Conservation (phyloP, 352 stramenopile genomes). For the Pythium monospermum region DNA sequence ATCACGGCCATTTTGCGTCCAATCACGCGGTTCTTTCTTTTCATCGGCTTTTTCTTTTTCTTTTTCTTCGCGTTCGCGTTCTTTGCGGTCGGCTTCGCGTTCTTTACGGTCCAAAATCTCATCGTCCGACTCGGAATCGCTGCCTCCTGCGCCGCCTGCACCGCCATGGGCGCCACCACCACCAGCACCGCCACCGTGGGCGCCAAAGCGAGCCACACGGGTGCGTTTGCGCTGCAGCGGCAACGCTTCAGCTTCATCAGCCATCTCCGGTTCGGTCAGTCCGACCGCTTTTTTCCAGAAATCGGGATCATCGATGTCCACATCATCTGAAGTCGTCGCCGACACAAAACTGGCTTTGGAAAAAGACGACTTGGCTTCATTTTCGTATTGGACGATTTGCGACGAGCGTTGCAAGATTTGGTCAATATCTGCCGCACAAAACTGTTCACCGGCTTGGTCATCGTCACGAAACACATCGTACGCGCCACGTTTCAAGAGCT, state of each 20-base stretch:
- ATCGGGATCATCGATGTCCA: slow-evolving; percentile 98
- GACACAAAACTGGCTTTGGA: slow-evolving; percentile 92
- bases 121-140: slow-evolving; percentile 61
- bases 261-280: slow-evolving; percentile 61
- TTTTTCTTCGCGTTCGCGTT: slow-evolving; percentile 32
- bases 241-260: slow-evolving; percentile 52
- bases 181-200: slow-evolving; percentile 15
- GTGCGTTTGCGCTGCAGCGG: slow-evolving; percentile 83
- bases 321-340: slow-evolving; percentile 85
- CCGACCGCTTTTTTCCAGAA: slow-evolving; percentile 99
- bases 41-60: slow-evolving; percentile 39
- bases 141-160: too few relatives aligned
- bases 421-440: slow-evolving; percentile 97
- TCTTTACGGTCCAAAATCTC: slow-evolving; percentile 47
- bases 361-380: slow-evolving; percentile 84
- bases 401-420: slow-evolving; percentile 92
- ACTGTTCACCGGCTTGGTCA: slow-evolving; percentile 90
- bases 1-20: slow-evolving; percentile 83
- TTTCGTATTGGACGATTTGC: slow-evolving; percentile 81
- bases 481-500: slow-evolving; percentile 87
- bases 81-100: slow-evolving; percentile 39
- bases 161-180: slow-evolving; percentile 17
- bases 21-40: slow-evolving; percentile 75
- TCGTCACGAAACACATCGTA: slow-evolving; percentile 92
- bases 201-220: slow-evolving; percentile 78